These are phyloP conservation scores for Hysterangium stoloniferum DNA, from an alignment of 768 basidiomycete genomes.

Conservation along the genomic window DNA sequence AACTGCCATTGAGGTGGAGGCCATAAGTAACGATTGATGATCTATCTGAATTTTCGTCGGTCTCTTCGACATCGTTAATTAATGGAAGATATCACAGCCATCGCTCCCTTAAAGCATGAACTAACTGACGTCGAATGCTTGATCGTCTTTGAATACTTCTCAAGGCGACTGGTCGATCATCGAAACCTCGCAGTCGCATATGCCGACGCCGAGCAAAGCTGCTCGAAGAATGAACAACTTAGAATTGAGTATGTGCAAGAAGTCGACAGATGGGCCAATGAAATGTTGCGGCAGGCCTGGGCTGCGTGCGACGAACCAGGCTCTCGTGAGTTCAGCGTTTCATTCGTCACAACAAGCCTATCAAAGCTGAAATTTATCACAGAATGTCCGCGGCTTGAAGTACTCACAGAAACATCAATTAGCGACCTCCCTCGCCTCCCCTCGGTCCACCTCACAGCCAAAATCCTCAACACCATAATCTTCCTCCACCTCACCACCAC, in stretches of 20 bases:
- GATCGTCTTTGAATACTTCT: conserved; percentile 36
- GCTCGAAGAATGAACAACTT: conserved; percentile 20
- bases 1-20: too few species aligned
- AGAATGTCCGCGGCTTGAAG: conserved; percentile 35
- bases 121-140: conserved; percentile 28
- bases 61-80: too few species aligned
- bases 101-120: conserved; percentile 30
- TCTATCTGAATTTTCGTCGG: too few species aligned
- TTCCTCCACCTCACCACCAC: conserved; percentile 41
- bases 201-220: conserved; percentile 28
- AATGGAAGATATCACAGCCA: conserved; percentile 21
- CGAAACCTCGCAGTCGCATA: conserved; percentile 37
- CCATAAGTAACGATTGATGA: too few species aligned
- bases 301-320: conserved; percentile 36
- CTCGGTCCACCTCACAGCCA: conserved; percentile 27
- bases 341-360: not conserved
- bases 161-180: conserved; percentile 36
- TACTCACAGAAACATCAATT: conserved; percentile 39
- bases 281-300: conserved; percentile 36
- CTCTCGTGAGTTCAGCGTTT: conserved; percentile 22
- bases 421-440: conserved; percentile 34
- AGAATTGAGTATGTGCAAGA: conserved; percentile 27
- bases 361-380: conserved; percentile 15
- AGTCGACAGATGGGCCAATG: conserved; percentile 39
- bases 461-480: conserved; percentile 43